Evolutionary conservation across 169 alveolate genomes (phyloP).

Genomic region (Plasmodium vivax): DNA sequence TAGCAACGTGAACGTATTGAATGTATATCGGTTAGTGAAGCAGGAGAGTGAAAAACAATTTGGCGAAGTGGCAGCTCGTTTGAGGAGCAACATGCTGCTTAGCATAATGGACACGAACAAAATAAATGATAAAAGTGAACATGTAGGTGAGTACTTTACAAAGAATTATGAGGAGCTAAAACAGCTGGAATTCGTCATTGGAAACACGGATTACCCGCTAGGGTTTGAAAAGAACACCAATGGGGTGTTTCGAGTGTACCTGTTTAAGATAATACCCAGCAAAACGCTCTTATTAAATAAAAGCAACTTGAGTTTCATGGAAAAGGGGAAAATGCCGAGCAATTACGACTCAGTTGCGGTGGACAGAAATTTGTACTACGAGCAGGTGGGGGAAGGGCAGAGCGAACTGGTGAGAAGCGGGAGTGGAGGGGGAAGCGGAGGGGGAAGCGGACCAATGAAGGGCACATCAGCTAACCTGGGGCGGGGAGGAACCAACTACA

Average conservation of each 20-base stretch:
- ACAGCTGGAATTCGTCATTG: slow-evolving; percentile 13
- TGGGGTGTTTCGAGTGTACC: slow-evolving; percentile 40
- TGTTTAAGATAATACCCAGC: slow-evolving; percentile 55
- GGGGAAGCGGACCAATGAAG: background rate
- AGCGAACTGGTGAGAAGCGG: background rate
- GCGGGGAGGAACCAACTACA: background rate
- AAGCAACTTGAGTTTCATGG: background rate
- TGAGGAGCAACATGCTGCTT: slow-evolving; percentile 45
- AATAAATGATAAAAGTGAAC: slow-evolving; percentile 25
- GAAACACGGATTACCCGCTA: slow-evolving; percentile 57
- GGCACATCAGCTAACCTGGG: background rate
- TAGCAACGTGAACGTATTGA: slow-evolving; percentile 60
- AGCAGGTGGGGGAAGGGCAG: background rate
- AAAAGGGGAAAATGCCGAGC: slow-evolving; percentile 31
- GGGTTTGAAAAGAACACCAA: slow-evolving; percentile 63
- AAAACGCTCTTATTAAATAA: slow-evolving; percentile 58
- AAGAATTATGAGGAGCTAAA: slow-evolving; percentile 44
- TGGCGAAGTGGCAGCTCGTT: slow-evolving; percentile 23
- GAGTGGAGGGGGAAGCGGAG: too few species aligned
- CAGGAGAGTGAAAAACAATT: slow-evolving; percentile 39
- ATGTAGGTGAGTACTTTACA: slow-evolving; percentile 28
- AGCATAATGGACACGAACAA: slow-evolving; percentile 54
- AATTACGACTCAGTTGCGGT: slow-evolving; percentile 68
- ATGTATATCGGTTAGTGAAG: slow-evolving; percentile 31
- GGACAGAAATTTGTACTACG: slow-evolving; percentile 25